Evolutionary conservation across 1,139 yeast genomes (phyloP).

Genomic region (Pichia sp.): DNA sequence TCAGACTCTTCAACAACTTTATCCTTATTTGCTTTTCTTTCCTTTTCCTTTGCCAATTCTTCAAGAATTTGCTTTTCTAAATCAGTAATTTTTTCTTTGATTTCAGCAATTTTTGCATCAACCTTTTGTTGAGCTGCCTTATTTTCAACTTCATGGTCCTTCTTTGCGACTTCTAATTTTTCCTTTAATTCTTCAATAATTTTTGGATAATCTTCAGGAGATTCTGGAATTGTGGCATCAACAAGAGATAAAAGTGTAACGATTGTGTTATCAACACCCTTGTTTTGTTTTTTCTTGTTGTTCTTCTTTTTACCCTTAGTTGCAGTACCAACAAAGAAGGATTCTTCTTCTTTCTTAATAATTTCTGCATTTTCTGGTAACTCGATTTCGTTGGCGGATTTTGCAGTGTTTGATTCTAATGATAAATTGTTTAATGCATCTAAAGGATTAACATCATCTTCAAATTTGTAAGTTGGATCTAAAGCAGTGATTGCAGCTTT

Average conservation of each 20-base stretch:
- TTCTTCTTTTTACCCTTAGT: conserved; percentile 36
- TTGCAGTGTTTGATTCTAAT: conserved; percentile 34
- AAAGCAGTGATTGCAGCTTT: conserved; percentile 7
- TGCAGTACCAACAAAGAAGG: conserved; percentile 38
- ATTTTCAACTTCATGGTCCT: conserved; percentile 79
- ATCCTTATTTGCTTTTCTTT: conserved; percentile 16
- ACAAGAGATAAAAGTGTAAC: conserved; percentile 74
- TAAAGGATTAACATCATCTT: conserved; percentile 5
- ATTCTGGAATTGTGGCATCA: conserved; percentile 74
- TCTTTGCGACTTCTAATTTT: conserved; percentile 64
- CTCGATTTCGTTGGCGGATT: conserved; percentile 37
- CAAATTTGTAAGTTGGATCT: conserved; percentile 10
- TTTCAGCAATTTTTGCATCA: conserved; percentile 50
- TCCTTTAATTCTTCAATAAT: conserved; percentile 66
- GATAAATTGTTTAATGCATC: conserved; percentile 5
- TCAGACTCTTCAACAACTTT: conserved; percentile 14
- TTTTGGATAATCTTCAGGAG: conserved; percentile 63
- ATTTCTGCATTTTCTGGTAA: conserved; percentile 62
- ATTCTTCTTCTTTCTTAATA: conserved; percentile 56
- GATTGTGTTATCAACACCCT: conserved; percentile 75
- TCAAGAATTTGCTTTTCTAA: conserved; percentile 27
- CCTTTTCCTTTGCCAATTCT: conserved; percentile 27
- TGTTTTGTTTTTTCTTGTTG: conserved; percentile 31
- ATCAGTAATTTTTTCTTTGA: conserved; percentile 38
- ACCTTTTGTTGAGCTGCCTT: conserved; percentile 57